A percentile compares a stretch with the other conserved stretches of the same genome.
Conservation (phyloP, 2,329 filamentous ascomycete species). For the Achaetomium macrosporum region DNA sequence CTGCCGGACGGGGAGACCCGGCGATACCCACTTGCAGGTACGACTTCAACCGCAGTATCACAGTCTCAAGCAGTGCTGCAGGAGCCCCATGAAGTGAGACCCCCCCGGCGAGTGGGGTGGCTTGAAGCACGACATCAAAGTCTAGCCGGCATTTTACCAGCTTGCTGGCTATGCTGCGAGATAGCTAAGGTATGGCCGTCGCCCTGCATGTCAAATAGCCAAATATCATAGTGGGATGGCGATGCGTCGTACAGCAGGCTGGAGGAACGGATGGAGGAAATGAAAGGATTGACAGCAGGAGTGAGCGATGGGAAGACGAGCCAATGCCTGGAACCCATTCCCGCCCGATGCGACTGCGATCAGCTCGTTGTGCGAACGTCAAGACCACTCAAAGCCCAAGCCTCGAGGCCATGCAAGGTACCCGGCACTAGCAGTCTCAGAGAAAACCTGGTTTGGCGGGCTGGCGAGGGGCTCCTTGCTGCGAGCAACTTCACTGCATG, state of each 20-base stretch:
- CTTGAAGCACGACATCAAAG: slow-evolving; percentile 17
- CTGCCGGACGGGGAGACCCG: no score
- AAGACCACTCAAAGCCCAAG: slow-evolving; percentile 5
- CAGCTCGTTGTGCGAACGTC: slow-evolving; percentile 15
- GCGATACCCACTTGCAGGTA: not conserved
- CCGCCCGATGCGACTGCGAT: slow-evolving; percentile 14
- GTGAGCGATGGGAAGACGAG: slow-evolving; percentile 9
- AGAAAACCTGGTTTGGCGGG: slow-evolving; percentile 15
- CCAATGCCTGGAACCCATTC: slow-evolving; percentile 18
- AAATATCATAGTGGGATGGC: slow-evolving; percentile 21
- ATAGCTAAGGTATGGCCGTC: slow-evolving; percentile 10
- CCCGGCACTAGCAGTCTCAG: slow-evolving; percentile 20
- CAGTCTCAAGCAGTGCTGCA: no score
- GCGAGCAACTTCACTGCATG: slow-evolving; percentile 8
- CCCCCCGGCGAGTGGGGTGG: not conserved
- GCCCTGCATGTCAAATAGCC: slow-evolving; percentile 22
- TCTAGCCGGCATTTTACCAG: slow-evolving; percentile 24
- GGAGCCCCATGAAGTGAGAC: no score
- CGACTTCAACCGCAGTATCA: not conserved
- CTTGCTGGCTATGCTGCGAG: slow-evolving; percentile 15
- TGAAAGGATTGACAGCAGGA: slow-evolving; percentile 18
- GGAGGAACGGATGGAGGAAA: slow-evolving; percentile 20
- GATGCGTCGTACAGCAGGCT: slow-evolving; percentile 21
- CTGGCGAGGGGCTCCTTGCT: slow-evolving; percentile 1
- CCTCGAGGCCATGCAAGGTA: slow-evolving; percentile 23